These are phyloP conservation scores for Globisporangium nagaii DNA, from an alignment of 352 stramenopile genomes.

Conservation along the genomic window DNA sequence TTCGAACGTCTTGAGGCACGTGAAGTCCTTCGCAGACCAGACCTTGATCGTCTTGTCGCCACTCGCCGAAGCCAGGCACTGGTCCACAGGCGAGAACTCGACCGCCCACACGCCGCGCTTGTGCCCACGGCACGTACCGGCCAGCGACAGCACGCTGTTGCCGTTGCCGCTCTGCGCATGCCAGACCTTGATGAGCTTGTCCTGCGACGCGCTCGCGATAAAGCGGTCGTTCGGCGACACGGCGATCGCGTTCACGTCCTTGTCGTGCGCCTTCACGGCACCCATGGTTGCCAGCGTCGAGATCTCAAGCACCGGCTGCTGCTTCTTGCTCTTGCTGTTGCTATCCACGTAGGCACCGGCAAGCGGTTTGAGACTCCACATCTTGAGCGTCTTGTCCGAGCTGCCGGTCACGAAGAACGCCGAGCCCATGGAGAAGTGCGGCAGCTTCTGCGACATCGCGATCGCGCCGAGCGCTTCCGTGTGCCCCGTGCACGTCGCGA, in stretches of 20 bases:
- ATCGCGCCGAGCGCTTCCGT: constrained; percentile 93
- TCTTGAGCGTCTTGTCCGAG: constrained; percentile 97
- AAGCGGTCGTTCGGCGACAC: constrained; percentile 97
- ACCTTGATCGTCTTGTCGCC: constrained; percentile 97
- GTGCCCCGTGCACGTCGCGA: constrained; percentile 90
- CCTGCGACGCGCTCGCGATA: constrained; percentile 95
- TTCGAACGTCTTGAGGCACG: constrained; percentile 97
- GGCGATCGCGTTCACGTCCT: constrained; percentile 96
- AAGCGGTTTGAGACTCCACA: constrained; percentile 91
- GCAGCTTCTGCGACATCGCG: constrained; percentile 86
- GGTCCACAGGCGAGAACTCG: constrained; percentile 95
- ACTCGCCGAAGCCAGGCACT: constrained; percentile 93
- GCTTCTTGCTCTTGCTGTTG: constrained; percentile 35
- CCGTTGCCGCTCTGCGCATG: constrained; percentile 53
- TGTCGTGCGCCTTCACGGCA: constrained; percentile 88
- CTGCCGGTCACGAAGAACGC: constrained; percentile 96
- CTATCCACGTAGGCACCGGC: constrained; percentile 38
- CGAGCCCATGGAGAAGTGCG: constrained; percentile 63
- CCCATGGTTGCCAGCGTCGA: constrained; percentile 48
- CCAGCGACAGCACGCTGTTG: constrained; percentile 74
- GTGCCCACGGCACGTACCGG: constrained; percentile 94
- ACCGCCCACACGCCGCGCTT: constrained; percentile 97
- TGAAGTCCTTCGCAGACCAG: constrained; percentile 95
- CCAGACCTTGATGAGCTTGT: constrained; percentile 99
- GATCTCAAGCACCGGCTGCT: constrained; percentile 26